phyloP scores from a whole-genome alignment of 1,139 yeast species.

The Pichia terricola region DNA sequence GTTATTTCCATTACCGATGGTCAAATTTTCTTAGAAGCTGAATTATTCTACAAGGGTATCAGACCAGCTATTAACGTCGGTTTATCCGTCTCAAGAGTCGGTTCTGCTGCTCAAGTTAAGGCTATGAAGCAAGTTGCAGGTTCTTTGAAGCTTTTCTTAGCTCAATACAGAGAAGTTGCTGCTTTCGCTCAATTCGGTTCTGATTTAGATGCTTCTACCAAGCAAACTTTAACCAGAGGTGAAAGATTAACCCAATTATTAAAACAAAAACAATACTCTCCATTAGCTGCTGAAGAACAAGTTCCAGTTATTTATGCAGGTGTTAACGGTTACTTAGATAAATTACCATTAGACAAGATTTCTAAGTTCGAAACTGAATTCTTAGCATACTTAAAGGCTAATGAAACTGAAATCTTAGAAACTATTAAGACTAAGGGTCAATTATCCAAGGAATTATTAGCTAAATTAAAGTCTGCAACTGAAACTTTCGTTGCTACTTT shows the following conservation, averaged over 20 bases:
- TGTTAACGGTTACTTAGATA: slow-evolving; percentile 98
- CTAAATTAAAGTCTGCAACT: slow-evolving; percentile 80
- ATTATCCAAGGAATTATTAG: slow-evolving; percentile 81
- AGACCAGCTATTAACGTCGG: slow-evolving; percentile 99
- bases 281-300: slow-evolving; percentile 97
- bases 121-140: slow-evolving; percentile 99
- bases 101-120: slow-evolving; percentile 99
- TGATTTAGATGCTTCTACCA: slow-evolving; percentile 99
- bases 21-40: slow-evolving; percentile 98
- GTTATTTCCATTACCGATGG: slow-evolving; percentile 97
- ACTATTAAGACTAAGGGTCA: slow-evolving; percentile 87
- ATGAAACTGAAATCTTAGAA: slow-evolving; percentile 73
- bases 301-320: slow-evolving; percentile 98
- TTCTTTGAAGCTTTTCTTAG: slow-evolving; percentile 99
- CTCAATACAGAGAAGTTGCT: slow-evolving; percentile 99
- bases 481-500: slow-evolving; percentile 88
- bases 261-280: slow-evolving; percentile 95
- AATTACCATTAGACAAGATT: slow-evolving; percentile 75
- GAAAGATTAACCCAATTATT: slow-evolving; percentile 99
- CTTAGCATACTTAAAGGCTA: slow-evolving; percentile 84
- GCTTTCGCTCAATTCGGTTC: slow-evolving; percentile 99
- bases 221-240: slow-evolving; percentile 99
- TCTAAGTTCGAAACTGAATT: slow-evolving; percentile 89
- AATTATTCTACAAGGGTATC: slow-evolving; percentile 99
- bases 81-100: slow-evolving; percentile 99